Conservation (phyloP, 2,329 filamentous ascomycete genomes). For the Pseudocercospora fijiensis region DNA sequence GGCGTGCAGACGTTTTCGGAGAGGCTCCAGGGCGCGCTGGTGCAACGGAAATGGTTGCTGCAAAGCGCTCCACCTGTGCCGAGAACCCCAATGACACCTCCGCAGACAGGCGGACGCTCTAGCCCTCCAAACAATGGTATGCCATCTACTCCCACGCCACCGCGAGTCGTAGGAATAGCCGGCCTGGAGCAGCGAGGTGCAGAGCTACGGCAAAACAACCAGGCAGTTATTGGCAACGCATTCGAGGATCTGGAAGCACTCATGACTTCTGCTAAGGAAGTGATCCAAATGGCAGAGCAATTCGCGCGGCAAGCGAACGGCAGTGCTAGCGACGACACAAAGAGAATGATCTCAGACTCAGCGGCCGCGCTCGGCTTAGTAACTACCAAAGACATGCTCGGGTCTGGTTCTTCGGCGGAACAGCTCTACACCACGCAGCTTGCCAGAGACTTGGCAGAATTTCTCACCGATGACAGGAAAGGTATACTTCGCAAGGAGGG, state of each 20-base stretch:
- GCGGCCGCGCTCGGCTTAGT: conserved; percentile 80
- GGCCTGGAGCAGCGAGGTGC: conserved; percentile 83
- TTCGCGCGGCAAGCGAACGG: conserved; percentile 68
- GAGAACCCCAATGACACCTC: conserved; percentile 48
- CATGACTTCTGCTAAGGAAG: conserved; percentile 96
- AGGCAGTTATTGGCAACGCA: conserved; percentile 84
- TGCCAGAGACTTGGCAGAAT: conserved; percentile 81
- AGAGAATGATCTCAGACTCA: conserved; percentile 74
- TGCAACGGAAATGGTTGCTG: conserved; percentile 93
- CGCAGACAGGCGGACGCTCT: conserved; percentile 44
- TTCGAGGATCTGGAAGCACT: conserved; percentile 95
- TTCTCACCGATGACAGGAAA: conserved; percentile 78
- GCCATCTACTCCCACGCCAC: conserved; percentile 31
- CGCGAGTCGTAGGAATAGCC: conserved; percentile 80
- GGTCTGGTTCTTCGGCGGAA: conserved; percentile 69
- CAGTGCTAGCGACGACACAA: conserved; percentile 62
- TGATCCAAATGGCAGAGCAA: conserved; percentile 86
- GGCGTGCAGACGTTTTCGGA: conserved; percentile 91
- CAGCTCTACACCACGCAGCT: conserved; percentile 87
- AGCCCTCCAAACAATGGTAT: conserved; percentile 41
- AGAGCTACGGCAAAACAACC: conserved; percentile 86
- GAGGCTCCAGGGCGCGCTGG: conserved; percentile 79
- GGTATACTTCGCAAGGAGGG: conserved; percentile 76
- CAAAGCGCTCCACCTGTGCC: conserved; percentile 87
- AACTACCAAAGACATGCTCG: conserved; percentile 93